Conservation (phyloP, 306 rosid species). For the Bauhinia variegata region DNA sequence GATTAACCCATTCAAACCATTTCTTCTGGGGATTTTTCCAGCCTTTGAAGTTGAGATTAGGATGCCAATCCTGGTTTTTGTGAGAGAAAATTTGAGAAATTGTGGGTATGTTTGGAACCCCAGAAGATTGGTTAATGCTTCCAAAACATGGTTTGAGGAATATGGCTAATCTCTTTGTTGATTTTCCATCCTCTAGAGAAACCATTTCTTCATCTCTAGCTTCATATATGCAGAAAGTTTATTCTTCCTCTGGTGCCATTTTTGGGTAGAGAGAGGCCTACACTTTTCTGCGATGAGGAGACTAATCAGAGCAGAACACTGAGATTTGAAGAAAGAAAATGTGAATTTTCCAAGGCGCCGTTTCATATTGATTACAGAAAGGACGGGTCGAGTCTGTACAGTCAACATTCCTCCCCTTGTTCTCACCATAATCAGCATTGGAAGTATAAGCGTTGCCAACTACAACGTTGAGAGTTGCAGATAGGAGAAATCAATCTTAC, state of each 20-base stretch:
- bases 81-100: neutral
- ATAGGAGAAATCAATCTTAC: too few species aligned
- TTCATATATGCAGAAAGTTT: slow-evolving; percentile 15
- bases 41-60: slow-evolving; percentile 27
- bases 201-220: slow-evolving; percentile 8
- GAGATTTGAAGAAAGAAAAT: too few species aligned
- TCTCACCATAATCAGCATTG: too few species aligned
- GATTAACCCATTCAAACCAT: slow-evolving; percentile 39
- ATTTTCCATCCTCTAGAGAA: neutral
- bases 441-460: too few species aligned
- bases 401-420: too few species aligned
- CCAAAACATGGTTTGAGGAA: slow-evolving; percentile 33
- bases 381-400: too few species aligned
- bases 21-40: slow-evolving; percentile 33
- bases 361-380: too few species aligned
- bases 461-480: too few species aligned
- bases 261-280: too few species aligned
- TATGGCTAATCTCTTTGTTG: neutral
- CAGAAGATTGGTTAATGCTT: neutral
- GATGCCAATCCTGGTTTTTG: neutral
- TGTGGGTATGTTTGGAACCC: neutral
- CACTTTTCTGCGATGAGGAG: too few species aligned
- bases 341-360: too few species aligned
- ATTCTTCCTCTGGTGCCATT: slow-evolving; percentile 13
- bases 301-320: too few species aligned